Percentiles rank a stretch among this genome's conserved stretches.
These are phyloP conservation scores for Chalciporus pseudorubinellus DNA, from an alignment of 768 basidiomycete species.

Conservation along the genomic window DNA sequence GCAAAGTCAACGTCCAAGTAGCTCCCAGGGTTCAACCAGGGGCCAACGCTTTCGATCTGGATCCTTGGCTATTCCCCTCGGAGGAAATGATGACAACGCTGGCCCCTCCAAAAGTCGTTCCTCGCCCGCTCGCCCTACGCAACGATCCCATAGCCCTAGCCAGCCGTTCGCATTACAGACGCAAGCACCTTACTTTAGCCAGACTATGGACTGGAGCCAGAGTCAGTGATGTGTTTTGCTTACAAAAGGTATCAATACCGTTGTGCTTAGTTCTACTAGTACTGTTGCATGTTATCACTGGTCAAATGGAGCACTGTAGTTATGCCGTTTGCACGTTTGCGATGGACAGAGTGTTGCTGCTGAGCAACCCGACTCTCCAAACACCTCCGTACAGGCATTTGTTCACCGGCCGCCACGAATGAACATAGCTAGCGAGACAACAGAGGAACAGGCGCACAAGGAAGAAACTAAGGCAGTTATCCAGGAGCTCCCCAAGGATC, in stretches of 20 bases:
- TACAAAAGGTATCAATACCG: neutral
- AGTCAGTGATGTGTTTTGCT: conserved; percentile 21
- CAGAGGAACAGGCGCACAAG: conserved; percentile 8
- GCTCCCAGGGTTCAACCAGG: conserved; percentile 9
- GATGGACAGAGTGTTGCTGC: too few relatives aligned
- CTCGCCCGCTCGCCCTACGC: conserved; percentile 1
- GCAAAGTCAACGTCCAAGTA: neutral
- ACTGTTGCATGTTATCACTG: too few relatives aligned
- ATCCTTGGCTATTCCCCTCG: conserved; percentile 20
- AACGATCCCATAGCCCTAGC: conserved; percentile 23
- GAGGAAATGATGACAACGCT: neutral
- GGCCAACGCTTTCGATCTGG: conserved; percentile 18
- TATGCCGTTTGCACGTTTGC: neutral
- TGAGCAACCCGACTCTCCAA: too few relatives aligned
- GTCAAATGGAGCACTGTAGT: neutral
- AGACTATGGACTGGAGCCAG: conserved; percentile 29
- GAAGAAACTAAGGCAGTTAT: conserved; percentile 2
- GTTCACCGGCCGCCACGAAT: conserved; percentile 3
- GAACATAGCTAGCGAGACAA: conserved; percentile 3
- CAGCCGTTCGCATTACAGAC: conserved; percentile 43
- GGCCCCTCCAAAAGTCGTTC: neutral
- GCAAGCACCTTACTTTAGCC: conserved; percentile 55
- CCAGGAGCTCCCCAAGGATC: conserved; percentile 32
- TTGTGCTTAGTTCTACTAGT: neutral
- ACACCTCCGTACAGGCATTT: neutral